phyloP scores from a whole-genome alignment of 495 filamentous ascomycete genomes.

The Penicillium daleae region DNA sequence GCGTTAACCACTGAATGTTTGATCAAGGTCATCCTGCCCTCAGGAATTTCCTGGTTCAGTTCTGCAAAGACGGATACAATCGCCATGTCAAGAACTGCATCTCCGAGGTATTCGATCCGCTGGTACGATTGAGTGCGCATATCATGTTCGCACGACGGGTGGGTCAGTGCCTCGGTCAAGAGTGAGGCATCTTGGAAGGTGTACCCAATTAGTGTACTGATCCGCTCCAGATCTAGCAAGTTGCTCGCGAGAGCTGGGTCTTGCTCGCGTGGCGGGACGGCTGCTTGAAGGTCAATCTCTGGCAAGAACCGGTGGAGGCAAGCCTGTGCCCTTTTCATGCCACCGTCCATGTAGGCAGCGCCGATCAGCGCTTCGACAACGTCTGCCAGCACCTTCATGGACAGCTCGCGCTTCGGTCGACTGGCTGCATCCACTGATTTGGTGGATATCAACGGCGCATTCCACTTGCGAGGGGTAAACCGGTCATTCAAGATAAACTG shows the following conservation, averaged over 20 bases:
- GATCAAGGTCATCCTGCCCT: slow-evolving; percentile 72
- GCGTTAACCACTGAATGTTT: slow-evolving; percentile 81
- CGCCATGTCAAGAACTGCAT: slow-evolving; percentile 81
- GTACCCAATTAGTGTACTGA: slow-evolving; percentile 50
- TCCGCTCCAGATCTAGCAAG: slow-evolving; percentile 14
- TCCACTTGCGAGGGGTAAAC: slow-evolving; percentile 76
- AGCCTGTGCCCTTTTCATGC: slow-evolving; percentile 58
- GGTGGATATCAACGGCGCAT: slow-evolving; percentile 61
- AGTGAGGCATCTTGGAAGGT: slow-evolving; percentile 70
- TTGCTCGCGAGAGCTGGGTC: slow-evolving; percentile 8
- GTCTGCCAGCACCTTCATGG: slow-evolving; percentile 85
- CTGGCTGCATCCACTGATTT: slow-evolving; percentile 18
- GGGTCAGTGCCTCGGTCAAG: slow-evolving; percentile 84
- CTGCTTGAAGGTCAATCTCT: slow-evolving; percentile 39
- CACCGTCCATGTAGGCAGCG: slow-evolving; percentile 74
- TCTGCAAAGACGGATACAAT: slow-evolving; percentile 60
- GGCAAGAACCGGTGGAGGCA: slow-evolving; percentile 71
- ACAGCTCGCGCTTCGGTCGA: slow-evolving; percentile 47
- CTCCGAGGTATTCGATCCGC: slow-evolving; percentile 88
- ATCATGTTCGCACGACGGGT: slow-evolving; percentile 67
- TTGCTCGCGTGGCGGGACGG: neutral
- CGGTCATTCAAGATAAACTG: slow-evolving; percentile 69
- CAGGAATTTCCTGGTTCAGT: slow-evolving; percentile 51
- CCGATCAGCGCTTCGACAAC: slow-evolving; percentile 88
- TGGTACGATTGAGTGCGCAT: slow-evolving; percentile 69